phyloP scores from a whole-genome alignment of 805 yeast species.

The Starmera dryadoides region DNA sequence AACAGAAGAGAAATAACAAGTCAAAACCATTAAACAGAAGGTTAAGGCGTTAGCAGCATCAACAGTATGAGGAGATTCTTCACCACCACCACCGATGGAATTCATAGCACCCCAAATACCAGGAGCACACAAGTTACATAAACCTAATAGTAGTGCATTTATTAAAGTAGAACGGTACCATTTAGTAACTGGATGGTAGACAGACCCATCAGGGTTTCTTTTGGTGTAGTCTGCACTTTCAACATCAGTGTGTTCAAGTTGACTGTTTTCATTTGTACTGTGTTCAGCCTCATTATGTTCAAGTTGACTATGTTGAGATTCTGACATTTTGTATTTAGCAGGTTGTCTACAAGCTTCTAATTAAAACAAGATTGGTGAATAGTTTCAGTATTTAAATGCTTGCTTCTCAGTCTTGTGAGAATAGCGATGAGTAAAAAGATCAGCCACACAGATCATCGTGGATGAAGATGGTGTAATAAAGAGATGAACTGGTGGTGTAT shows the following conservation, averaged over 20 bases:
- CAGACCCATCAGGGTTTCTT: neutral
- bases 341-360: no score
- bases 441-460: no score
- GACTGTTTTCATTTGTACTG: neutral
- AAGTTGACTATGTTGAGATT: no score
- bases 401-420: no score
- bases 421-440: no score
- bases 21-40: neutral
- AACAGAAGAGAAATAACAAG: neutral
- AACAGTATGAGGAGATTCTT: neutral
- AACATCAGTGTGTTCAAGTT: neutral
- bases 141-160: neutral
- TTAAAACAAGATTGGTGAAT: no score
- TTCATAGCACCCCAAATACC: slow-evolving; percentile 22
- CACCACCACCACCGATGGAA: slow-evolving; percentile 16
- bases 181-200: neutral
- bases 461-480: no score
- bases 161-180: neutral
- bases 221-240: neutral
- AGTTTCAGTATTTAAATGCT: no score
- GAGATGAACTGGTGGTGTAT: no score
- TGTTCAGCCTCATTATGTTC: no score
- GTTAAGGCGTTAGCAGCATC: neutral
- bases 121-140: slow-evolving; percentile 8
- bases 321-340: no score